Percentiles rank a stretch among this genome's conserved stretches.
Conservation (phyloP, 2,329 filamentous ascomycete species). For the Botryotinia calthae region DNA sequence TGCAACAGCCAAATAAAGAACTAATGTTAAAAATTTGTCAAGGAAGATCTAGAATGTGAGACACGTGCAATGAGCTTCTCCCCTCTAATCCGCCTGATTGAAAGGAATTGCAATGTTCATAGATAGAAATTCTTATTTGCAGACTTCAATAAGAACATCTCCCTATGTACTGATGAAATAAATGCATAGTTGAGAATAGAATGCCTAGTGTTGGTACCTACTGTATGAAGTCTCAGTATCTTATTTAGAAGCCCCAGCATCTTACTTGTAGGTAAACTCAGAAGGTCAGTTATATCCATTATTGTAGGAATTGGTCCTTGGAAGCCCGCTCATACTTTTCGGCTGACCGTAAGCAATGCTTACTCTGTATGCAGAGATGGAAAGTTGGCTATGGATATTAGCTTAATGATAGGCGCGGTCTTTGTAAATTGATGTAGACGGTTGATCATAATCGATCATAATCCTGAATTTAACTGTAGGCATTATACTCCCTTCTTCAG, state of each 20-base stretch:
- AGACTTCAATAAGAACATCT: neutral
- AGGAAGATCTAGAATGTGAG: neutral
- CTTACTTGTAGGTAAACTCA: too few relatives aligned
- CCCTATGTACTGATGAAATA: neutral
- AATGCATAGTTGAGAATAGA: neutral
- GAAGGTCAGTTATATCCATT: too few relatives aligned
- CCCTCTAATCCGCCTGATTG: too few relatives aligned
- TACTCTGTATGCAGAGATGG: neutral
- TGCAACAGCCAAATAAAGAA: neutral
- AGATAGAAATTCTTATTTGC: too few relatives aligned
- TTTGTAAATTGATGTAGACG: neutral
- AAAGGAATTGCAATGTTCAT: too few relatives aligned
- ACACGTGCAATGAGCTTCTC: too few relatives aligned
- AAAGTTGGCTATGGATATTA: neutral
- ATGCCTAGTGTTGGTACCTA: neutral
- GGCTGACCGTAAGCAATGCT: neutral
- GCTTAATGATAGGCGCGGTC: neutral
- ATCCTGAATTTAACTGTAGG: too few relatives aligned
- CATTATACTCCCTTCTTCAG: neutral
- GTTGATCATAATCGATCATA: neutral
- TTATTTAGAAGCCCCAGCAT: too few relatives aligned
- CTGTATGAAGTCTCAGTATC: neutral
- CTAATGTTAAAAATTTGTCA: too few relatives aligned
- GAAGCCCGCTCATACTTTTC: neutral
- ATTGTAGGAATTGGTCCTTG: neutral